These are phyloP conservation scores for Coleophoma cylindrospora DNA, from an alignment of 2,329 filamentous ascomycete genomes.

Conservation along the genomic window DNA sequence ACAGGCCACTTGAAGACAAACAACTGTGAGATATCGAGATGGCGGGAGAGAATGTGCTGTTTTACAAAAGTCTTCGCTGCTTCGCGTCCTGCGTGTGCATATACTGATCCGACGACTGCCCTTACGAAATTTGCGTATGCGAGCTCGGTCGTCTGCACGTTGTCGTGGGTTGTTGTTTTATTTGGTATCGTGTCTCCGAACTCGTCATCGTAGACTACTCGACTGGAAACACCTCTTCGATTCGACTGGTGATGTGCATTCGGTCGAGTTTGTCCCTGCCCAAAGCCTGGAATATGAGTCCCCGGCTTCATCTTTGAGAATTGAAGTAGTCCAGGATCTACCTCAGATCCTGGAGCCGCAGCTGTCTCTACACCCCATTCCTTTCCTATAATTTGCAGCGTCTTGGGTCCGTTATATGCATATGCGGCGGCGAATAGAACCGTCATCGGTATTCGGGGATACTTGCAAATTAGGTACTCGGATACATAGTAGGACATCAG, in stretches of 20 bases:
- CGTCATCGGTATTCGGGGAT: constrained; percentile 84
- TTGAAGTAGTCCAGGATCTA: constrained; percentile 87
- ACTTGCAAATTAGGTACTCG: constrained; percentile 83
- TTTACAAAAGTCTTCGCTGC: constrained; percentile 79
- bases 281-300: constrained; percentile 36
- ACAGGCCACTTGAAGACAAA: constrained; percentile 85
- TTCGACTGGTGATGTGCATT: constrained; percentile 44
- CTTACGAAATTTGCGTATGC: constrained; percentile 76
- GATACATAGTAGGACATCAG: constrained; percentile 84
- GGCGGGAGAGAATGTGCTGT: constrained; percentile 76
- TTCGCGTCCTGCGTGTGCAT: constrained; percentile 75
- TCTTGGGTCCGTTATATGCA: constrained; percentile 73
- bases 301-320: constrained; percentile 51
- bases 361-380: constrained; percentile 92
- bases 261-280: constrained; percentile 46
- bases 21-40: constrained; percentile 69
- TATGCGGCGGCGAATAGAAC: constrained; percentile 83
- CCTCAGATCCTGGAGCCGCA: constrained; percentile 82
- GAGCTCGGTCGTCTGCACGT: constrained; percentile 22
- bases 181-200: constrained; percentile 63
- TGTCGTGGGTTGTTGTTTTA: constrained; percentile 16
- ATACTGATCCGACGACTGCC: constrained; percentile 78
- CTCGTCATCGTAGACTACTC: constrained; percentile 76
- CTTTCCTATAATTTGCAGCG: constrained; percentile 66
- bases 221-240: constrained; percentile 68